These are phyloP conservation scores for Pleurotus tuoliensis DNA, from an alignment of 768 basidiomycete genomes.

Conservation along the genomic window DNA sequence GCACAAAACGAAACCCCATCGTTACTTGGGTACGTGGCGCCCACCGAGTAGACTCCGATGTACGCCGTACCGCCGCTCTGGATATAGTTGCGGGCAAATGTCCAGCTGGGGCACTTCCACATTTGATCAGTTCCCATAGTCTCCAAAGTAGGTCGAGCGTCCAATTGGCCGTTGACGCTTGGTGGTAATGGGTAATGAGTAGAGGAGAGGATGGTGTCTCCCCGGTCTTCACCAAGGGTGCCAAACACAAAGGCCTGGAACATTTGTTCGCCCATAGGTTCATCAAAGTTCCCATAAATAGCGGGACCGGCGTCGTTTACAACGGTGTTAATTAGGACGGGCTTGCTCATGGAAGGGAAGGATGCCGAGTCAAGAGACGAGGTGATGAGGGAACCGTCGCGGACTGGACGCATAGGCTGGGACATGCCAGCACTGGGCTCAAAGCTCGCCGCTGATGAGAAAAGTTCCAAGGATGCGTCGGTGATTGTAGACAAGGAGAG, in stretches of 20 bases:
- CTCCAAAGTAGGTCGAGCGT: constrained; percentile 55
- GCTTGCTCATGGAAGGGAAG: constrained; percentile 60
- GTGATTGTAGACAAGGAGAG: constrained; percentile 52
- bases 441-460: constrained; percentile 35
- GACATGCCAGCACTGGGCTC: constrained; percentile 50
- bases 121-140: constrained; percentile 62
- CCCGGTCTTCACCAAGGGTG: constrained; percentile 45
- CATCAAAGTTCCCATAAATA: constrained; percentile 43
- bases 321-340: constrained; percentile 69
- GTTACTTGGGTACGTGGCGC: constrained; percentile 73
- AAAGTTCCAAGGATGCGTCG: constrained; percentile 43
- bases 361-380: constrained; percentile 57
- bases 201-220: constrained; percentile 38
- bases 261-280: constrained; percentile 31
- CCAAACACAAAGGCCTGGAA: constrained; percentile 36
- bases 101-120: constrained; percentile 71
- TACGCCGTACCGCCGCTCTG: constrained; percentile 59
- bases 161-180: constrained; percentile 29
- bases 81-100: constrained; percentile 68
- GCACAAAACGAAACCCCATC: constrained; percentile 52
- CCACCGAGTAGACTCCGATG: constrained; percentile 61
- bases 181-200: constrained; percentile 39
- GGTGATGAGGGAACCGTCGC: constrained; percentile 67
- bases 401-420: constrained; percentile 63
- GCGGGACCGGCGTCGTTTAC: constrained; percentile 67